Base-by-base conservation (phyloP, 257 asterid species). In the Rehmannia glutinosa region DNA sequence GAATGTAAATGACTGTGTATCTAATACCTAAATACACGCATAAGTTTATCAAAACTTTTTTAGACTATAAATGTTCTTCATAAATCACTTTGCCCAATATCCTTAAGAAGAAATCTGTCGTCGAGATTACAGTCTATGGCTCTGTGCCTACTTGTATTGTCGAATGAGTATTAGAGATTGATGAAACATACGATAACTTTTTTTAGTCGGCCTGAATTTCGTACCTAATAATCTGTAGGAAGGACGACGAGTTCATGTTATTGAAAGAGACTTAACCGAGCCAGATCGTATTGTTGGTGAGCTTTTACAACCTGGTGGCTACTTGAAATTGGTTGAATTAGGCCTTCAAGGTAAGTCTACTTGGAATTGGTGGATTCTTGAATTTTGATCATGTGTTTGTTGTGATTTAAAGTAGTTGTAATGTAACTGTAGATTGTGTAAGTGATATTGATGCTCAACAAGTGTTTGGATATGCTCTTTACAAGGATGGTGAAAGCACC, bases 211-310 rank as follows among this genome's bases (percentile, higher is more conserved):
- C n/a, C 47, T 57, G 47, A 33, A n/a, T 7, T 15, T 33, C 6
- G 53, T n/a, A 53, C 5, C 3, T 1, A 6, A 6, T 64, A 33
- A 27, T 36, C 7, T 75, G 50, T 75, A 86, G 93, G 90, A 86
- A 12, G 90, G 93, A 0, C 69, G 88, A 0, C 70, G 66, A 30
- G 87, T 86, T 47, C 93, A 68, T 36, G 88, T 84, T 67, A 80
- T 86, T 3, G 90, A 86, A 64, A 73, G 93, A 38, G 90, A 86
- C 76, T 70, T 86, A 68, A 73, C 73, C 0, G 93, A 81, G 73
- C 93, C 86, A 39, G 85, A 86, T 60, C 85, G 93, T 38, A 86
- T 83, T 15, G 90, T 83, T 7, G 93, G 93, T 16, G 93, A 83
- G 61, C 85, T 83, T 46, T 53, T 86, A 62, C 90, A 86, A 53